phyloP scores from a whole-genome alignment of 129 eudicot genomes.

The Centaurea solstitialis region DNA sequence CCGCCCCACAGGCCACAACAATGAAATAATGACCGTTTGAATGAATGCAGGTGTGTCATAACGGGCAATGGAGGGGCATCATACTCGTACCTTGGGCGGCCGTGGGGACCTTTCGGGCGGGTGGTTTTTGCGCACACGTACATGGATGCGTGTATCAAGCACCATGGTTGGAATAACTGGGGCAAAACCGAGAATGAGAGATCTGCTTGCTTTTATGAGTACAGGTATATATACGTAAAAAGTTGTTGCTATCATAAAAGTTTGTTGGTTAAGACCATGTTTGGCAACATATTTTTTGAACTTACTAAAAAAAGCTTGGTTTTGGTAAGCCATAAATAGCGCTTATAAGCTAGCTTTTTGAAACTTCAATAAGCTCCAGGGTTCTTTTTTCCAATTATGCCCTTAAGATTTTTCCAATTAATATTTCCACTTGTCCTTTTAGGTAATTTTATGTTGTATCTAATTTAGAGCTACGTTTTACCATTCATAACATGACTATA shows the following conservation, averaged over 20 bases:
- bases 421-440: not conserved
- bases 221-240: constrained; percentile 42
- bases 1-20: not conserved
- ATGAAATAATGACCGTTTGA: not conserved
- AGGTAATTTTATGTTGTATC: not conserved
- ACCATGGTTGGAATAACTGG: constrained; percentile 77
- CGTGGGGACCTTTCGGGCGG: constrained; percentile 86
- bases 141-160: constrained; percentile 67
- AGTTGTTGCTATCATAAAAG: not conserved
- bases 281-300: not conserved
- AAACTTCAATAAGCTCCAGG: not conserved
- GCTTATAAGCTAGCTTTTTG: not conserved
- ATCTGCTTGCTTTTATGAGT: constrained; percentile 81
- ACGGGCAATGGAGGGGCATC: constrained; percentile 67
- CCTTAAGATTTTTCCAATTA: not conserved
- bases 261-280: not conserved
- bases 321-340: not conserved
- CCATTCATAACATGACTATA: not conserved
- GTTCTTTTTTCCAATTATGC: not conserved
- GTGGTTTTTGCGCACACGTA: constrained; percentile 70
- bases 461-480: not conserved
- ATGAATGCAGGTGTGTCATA: constrained; percentile 64
- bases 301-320: not conserved
- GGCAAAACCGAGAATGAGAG: constrained; percentile 68
- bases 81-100: constrained; percentile 69